phyloP scores from a whole-genome alignment of 495 filamentous ascomycete species.

The Hypoxylon fragiforme region DNA sequence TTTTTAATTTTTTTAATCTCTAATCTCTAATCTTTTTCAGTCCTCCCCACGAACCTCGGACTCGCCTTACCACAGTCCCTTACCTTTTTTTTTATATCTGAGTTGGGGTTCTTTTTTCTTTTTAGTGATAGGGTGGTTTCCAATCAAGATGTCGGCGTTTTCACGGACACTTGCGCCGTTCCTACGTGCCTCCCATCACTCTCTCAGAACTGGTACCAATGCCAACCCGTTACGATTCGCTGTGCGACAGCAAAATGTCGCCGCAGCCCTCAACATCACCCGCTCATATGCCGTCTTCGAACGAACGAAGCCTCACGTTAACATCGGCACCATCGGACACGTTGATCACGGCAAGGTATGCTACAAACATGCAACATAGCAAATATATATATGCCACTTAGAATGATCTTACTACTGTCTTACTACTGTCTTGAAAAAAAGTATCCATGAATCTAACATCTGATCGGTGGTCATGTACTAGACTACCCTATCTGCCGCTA shows the following conservation, averaged over 20 bases:
- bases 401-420: too few relatives aligned
- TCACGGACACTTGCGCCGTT: constrained; percentile 69
- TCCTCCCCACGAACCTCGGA: constrained; percentile 1
- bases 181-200: constrained; percentile 66
- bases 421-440: too few relatives aligned
- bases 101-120: constrained; percentile 31
- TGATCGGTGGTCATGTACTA: constrained; percentile 47
- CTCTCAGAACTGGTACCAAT: constrained; percentile 62
- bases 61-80: constrained; percentile 9
- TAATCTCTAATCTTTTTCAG: background rate
- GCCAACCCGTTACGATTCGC: constrained; percentile 65
- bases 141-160: constrained; percentile 64
- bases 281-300: constrained; percentile 78
- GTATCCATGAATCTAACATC: background rate
- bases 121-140: constrained; percentile 25
- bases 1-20: background rate
- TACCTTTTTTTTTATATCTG: constrained; percentile 35
- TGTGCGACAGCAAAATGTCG: constrained; percentile 65
- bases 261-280: constrained; percentile 65
- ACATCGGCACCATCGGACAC: constrained; percentile 79
- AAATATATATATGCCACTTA: constrained; percentile 5
- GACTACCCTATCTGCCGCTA: constrained; percentile 97
- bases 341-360: constrained; percentile 98
- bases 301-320: constrained; percentile 95
- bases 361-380: background rate